phyloP scores from a whole-genome alignment of 495 filamentous ascomycete genomes.

The Penicillium atrosanguineum region DNA sequence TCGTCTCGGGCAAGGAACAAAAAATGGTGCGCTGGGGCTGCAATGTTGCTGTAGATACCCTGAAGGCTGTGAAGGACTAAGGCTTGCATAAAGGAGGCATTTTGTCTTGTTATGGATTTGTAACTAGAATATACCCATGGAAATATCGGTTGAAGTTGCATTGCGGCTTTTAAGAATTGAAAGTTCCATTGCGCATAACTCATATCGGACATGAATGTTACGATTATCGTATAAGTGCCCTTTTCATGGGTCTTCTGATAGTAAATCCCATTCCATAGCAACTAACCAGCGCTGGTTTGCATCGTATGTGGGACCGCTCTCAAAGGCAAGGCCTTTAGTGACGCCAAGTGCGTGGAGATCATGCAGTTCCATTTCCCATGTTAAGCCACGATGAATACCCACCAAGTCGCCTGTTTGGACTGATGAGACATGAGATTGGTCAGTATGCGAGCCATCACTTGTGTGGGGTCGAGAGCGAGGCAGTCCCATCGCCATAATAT shows the following conservation, averaged over 20 bases:
- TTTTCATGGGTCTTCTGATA: conserved; percentile 6
- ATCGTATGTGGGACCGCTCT: background rate
- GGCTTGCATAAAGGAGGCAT: conserved; percentile 3
- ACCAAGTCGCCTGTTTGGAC: conserved; percentile 26
- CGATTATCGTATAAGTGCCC: background rate
- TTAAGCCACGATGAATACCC: conserved; percentile 32
- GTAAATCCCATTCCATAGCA: conserved; percentile 42
- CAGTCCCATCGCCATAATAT: conserved; percentile 32
- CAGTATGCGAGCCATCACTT: background rate
- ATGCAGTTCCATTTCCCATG: conserved; percentile 34
- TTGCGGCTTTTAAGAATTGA: conserved; percentile 1
- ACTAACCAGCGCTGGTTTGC: conserved; percentile 29
- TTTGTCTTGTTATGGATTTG: conserved; percentile 9
- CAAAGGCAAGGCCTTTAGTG: background rate
- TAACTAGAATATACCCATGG: conserved; percentile 27
- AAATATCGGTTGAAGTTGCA: conserved; percentile 9
- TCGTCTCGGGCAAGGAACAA: conserved; percentile 61
- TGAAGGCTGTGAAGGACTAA: conserved; percentile 48
- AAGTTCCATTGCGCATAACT: conserved; percentile 3
- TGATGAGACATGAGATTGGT: background rate
- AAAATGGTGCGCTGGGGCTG: conserved; percentile 67
- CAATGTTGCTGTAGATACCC: conserved; percentile 56
- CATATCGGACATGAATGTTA: background rate
- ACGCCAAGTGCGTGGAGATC: background rate
- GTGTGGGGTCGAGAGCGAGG: conserved; percentile 19